Conservation (phyloP, 306 rosid genomes). For the Trifolium pratense region DNA sequence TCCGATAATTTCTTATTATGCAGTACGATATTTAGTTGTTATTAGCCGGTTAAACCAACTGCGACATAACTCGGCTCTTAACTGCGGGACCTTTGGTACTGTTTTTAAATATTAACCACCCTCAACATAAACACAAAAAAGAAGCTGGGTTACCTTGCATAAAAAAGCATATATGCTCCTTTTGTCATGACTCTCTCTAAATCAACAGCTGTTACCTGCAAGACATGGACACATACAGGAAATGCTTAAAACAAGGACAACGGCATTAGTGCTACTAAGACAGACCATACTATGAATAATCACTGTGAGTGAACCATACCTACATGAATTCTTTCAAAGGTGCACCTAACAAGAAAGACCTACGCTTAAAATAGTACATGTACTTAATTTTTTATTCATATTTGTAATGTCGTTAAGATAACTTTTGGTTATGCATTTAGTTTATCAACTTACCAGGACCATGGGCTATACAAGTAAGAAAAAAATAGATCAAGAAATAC, state of each 20-base stretch:
- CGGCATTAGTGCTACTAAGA: background rate
- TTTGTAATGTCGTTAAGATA: slow-evolving; percentile 1
- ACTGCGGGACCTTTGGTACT: background rate
- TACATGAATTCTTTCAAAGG: background rate
- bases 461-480: background rate
- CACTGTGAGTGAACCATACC: slow-evolving; percentile 4
- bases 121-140: background rate
- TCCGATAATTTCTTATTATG: slow-evolving; percentile 18
- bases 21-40: background rate
- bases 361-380: background rate
- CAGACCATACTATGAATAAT: background rate
- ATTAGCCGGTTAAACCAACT: background rate
- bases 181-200: slow-evolving; percentile 73
- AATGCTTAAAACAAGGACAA: slow-evolving; percentile 11
- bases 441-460: slow-evolving; percentile 17
- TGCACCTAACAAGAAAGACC: background rate
- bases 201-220: slow-evolving; percentile 80
- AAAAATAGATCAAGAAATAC: background rate
- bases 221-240: slow-evolving; percentile 27
- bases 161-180: slow-evolving; percentile 96
- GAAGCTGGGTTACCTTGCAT: slow-evolving; percentile 68
- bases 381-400: slow-evolving; percentile 3
- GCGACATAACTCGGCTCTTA: background rate
- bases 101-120: background rate
- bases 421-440: slow-evolving; percentile 10